Base-by-base conservation (phyloP, 2,329 filamentous ascomycete genomes). In the Paramyrothecium roridum region DNA sequence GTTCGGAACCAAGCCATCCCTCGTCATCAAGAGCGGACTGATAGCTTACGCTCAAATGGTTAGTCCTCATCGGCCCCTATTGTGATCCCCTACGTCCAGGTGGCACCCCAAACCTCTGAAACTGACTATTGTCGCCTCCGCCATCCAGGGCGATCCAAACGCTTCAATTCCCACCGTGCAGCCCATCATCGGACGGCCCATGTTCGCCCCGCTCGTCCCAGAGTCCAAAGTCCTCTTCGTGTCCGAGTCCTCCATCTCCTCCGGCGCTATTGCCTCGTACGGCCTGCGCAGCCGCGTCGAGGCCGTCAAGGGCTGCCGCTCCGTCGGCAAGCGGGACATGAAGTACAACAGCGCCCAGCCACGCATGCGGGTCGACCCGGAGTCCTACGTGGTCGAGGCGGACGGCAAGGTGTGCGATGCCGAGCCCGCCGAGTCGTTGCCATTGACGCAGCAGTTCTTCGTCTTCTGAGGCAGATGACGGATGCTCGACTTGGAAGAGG, bases 341-440 rank as follows among this genome's bases (percentile, higher is more conserved):
- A 92, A 91, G 67, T 93, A 85, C 72, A 97, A 97, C 71, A 86
- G 91, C 66, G 74, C 74, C 54, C 91, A 85, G 84, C 93, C 93
- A 16, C 85, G 81, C 75, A 97, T 98, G 90, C 86, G 79, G 65
- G 93, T 98, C 57, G 93, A 98, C 71, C 90, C 93, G 6, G 93
- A 98, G 80, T 87, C 83, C 66, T 98, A 97, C 76, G 83, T 79
- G 17, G 93, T 97, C 23, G 87, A 93, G 75, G 93, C 93, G 2
- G 91, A 96, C 73, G 92, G 90, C 0, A 73, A 83, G 70, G 76
- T 86, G 37, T 93, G 89, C 67, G 81, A 77, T 46, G 91, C 91
- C 0, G 90, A 88, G 71, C 90, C 92, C 3, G 84, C 89, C 21
- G 78, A 79, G 23, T 79, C 68, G 52, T 70, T 97, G 72, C 92